Conservation (phyloP, 805 yeast genomes). For the Yarrowia yakushimensis region DNA sequence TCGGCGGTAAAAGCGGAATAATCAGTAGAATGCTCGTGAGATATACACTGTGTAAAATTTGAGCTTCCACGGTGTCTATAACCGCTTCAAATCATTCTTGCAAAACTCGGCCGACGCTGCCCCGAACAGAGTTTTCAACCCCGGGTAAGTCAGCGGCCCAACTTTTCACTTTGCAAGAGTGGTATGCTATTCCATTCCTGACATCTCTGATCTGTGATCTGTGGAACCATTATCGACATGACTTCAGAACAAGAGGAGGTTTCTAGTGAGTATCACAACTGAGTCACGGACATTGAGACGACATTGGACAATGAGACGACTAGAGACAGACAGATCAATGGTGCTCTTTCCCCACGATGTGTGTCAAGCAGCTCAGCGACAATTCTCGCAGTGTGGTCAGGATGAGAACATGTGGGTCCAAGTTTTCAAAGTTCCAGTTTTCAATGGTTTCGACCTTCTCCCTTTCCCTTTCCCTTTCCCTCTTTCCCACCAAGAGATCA, state of each 20-base stretch:
- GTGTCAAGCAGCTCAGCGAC: too few species aligned
- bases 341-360: too few species aligned
- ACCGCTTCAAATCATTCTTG: not conserved
- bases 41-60: not conserved
- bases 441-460: too few species aligned
- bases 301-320: too few species aligned
- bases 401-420: too few species aligned
- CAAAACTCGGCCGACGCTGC: not conserved
- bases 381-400: too few species aligned
- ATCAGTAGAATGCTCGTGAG: not conserved
- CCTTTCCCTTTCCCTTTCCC: too few species aligned
- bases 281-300: not conserved
- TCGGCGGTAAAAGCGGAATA: not conserved
- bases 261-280: not conserved
- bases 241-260: constrained; percentile 24
- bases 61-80: not conserved
- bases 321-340: not conserved
- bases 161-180: constrained; percentile 11
- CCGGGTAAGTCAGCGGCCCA: constrained; percentile 15
- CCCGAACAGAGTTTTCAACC: constrained; percentile 16
- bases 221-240: constrained; percentile 10
- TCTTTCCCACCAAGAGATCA: too few species aligned
- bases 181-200: not conserved
- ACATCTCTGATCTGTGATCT: constrained; percentile 18
- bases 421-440: too few species aligned